phyloP scores from a whole-genome alignment of 2,329 filamentous ascomycete genomes.

The Penicillium sp. region DNA sequence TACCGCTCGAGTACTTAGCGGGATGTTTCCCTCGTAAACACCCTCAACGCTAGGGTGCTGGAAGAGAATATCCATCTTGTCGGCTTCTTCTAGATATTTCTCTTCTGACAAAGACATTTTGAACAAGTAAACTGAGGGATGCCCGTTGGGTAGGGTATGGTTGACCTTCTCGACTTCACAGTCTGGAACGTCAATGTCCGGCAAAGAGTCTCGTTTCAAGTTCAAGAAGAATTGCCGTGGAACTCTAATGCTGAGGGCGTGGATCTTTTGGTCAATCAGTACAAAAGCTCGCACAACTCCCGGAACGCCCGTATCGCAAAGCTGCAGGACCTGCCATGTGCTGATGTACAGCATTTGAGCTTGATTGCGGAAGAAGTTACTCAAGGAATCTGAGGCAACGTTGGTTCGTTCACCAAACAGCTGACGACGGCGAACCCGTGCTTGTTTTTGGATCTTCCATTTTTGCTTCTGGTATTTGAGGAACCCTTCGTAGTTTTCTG shows the following conservation, averaged over 20 bases:
- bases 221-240: constrained; percentile 90
- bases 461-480: constrained; percentile 95
- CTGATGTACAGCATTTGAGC: constrained; percentile 86
- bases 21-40: constrained; percentile 92
- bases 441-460: constrained; percentile 96
- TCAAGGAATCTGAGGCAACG: constrained; percentile 60
- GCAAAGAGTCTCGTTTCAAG: constrained; percentile 80
- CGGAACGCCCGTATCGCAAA: constrained; percentile 76
- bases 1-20: constrained; percentile 80
- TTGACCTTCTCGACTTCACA: constrained; percentile 92
- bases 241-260: constrained; percentile 83
- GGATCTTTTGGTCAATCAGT: constrained; percentile 88
- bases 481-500: constrained; percentile 83
- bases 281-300: constrained; percentile 88
- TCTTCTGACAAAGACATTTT: constrained; percentile 88
- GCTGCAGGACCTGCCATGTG: constrained; percentile 92
- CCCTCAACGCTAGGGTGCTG: constrained; percentile 94
- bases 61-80: constrained; percentile 79
- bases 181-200: constrained; percentile 80
- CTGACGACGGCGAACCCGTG: constrained; percentile 78
- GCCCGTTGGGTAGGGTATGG: constrained; percentile 90
- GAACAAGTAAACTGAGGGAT: constrained; percentile 90
- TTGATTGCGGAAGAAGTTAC: constrained; percentile 82
- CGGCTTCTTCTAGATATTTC: constrained; percentile 77
- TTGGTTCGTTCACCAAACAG: constrained; percentile 83